These are phyloP conservation scores for Candida pseudofarinosa DNA, from an alignment of 805 yeast genomes.

Conservation along the genomic window DNA sequence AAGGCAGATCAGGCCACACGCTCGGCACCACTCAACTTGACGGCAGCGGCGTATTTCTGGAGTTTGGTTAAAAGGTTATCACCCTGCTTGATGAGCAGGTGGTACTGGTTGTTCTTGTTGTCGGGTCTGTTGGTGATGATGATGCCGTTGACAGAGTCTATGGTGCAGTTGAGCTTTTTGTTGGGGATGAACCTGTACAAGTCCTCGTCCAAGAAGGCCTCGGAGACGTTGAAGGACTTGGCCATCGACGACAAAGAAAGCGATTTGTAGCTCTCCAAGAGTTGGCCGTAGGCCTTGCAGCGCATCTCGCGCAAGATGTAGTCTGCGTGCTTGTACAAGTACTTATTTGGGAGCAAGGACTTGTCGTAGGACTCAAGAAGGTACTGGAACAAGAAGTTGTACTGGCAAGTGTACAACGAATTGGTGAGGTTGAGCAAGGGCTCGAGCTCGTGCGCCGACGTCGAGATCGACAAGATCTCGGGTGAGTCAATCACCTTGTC, in stretches of 20 bases:
- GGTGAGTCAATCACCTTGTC: constrained; percentile 87
- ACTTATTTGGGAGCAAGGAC: constrained; percentile 58
- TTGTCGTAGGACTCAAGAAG: constrained; percentile 74
- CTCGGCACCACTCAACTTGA: constrained; percentile 90
- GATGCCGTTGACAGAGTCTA: constrained; percentile 92
- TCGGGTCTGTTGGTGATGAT: constrained; percentile 96
- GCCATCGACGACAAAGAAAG: constrained; percentile 92
- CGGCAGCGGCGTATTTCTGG: constrained; percentile 97
- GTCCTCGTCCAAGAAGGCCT: constrained; percentile 82
- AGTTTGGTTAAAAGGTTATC: constrained; percentile 88
- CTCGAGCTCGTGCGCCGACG: constrained; percentile 66
- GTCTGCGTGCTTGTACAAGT: constrained; percentile 72
- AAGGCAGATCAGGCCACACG: constrained; percentile 32
- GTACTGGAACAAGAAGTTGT: constrained; percentile 70
- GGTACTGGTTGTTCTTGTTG: constrained; percentile 92
- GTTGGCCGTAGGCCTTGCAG: constrained; percentile 89
- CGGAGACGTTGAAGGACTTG: constrained; percentile 82
- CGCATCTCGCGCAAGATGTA: constrained; percentile 89
- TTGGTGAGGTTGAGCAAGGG: constrained; percentile 82
- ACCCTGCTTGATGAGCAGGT: constrained; percentile 82
- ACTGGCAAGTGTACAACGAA: constrained; percentile 85
- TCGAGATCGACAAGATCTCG: constrained; percentile 76
- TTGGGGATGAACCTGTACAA: constrained; percentile 88
- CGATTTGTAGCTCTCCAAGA: constrained; percentile 90
- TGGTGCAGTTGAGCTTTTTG: constrained; percentile 90